Evolutionary conservation across 352 stramenopile genomes (phyloP), one percentile per base, ranked within the genome.

Genomic region (Pythium angustatum): DNA sequence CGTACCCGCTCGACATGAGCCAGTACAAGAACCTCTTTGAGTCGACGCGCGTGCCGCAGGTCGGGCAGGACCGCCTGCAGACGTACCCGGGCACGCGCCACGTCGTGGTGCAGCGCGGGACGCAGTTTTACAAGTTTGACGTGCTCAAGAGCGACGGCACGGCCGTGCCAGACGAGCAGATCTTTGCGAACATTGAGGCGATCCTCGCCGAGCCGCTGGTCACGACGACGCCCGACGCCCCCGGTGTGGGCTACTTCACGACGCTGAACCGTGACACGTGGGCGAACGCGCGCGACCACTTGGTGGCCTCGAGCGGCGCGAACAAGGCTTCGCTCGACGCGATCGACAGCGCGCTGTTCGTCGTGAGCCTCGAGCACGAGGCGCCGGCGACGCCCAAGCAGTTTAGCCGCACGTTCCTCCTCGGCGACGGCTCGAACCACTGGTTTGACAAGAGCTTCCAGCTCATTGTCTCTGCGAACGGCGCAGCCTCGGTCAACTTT

Each of bases 361-460:
- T 93, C 27, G 77, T 94, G 36, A 82, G 73, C 61, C 71, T 97
- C 31, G 89, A 97, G 62, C 80, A 95, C 59, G 67, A 62, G 33
- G 71, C 82, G 11, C 87, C 90, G 12, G 64, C 69, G 27, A 81
- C 78, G 8, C 61, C 80, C 8, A 58, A 83, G 55, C 62, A 93
- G 27, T 72, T 93, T 38, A 91, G 83, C 36, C 73, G 83, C 49
- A 89, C 77, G 52, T 96, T 96, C 69, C 75, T 97, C 10, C 56
- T 85, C 38, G 90, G 90, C 53, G 81, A 96, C 44, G 88, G 83
- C 49, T 76, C 76, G 22, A 96, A 97, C 75, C 88, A 93, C 66
- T 97, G 90, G 89, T 96, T 96, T 50, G 90, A 97, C 72, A 97
- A 97, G 85, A 95, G 85, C 66, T 94, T 97, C 58, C 90, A 97